phyloP scores from a whole-genome alignment of 2,329 filamentous ascomycete species.

The Aspergillus japonicus region DNA sequence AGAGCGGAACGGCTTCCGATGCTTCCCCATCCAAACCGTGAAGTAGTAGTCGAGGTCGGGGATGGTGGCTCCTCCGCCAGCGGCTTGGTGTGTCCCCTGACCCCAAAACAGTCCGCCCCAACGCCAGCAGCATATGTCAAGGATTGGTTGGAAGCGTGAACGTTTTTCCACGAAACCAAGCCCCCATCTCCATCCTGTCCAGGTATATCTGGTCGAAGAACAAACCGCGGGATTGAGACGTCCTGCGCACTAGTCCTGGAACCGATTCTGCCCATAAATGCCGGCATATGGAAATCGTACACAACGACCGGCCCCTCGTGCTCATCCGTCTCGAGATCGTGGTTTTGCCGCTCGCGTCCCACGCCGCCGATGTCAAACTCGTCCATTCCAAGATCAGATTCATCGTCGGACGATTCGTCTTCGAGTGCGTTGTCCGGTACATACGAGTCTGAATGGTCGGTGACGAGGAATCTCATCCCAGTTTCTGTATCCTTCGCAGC shows the following conservation, averaged over 20 bases:
- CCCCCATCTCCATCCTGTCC: slow-evolving; percentile 46
- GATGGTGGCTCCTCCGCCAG: slow-evolving; percentile 32
- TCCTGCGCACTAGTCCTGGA: slow-evolving; percentile 23
- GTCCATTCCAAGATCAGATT: slow-evolving; percentile 35
- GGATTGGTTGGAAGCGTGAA: slow-evolving; percentile 43
- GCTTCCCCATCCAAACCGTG: slow-evolving; percentile 38
- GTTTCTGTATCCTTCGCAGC: slow-evolving; percentile 41
- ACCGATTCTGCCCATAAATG: slow-evolving; percentile 42
- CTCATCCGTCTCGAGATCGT: slow-evolving; percentile 19
- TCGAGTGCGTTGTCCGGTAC: slow-evolving; percentile 35
- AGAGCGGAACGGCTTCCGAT: slow-evolving; percentile 33
- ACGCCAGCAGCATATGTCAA: slow-evolving; percentile 37
- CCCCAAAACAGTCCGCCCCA: slow-evolving; percentile 34
- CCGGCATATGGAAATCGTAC: slow-evolving; percentile 43
- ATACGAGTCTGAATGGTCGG: slow-evolving; percentile 42
- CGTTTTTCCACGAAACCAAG: slow-evolving; percentile 45
- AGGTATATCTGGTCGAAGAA: slow-evolving; percentile 42
- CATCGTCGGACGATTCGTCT: slow-evolving; percentile 27
- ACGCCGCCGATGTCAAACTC: slow-evolving; percentile 32
- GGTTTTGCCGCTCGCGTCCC: slow-evolving; percentile 22
- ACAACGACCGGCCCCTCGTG: slow-evolving; percentile 36
- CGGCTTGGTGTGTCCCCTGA: slow-evolving; percentile 22
- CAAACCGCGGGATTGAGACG: slow-evolving; percentile 39
- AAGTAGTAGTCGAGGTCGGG: slow-evolving; percentile 31
- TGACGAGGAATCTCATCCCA: slow-evolving; percentile 42